phyloP scores from a whole-genome alignment of 1,284 basidiomycete species.

The Ceratobasidium sp. region DNA sequence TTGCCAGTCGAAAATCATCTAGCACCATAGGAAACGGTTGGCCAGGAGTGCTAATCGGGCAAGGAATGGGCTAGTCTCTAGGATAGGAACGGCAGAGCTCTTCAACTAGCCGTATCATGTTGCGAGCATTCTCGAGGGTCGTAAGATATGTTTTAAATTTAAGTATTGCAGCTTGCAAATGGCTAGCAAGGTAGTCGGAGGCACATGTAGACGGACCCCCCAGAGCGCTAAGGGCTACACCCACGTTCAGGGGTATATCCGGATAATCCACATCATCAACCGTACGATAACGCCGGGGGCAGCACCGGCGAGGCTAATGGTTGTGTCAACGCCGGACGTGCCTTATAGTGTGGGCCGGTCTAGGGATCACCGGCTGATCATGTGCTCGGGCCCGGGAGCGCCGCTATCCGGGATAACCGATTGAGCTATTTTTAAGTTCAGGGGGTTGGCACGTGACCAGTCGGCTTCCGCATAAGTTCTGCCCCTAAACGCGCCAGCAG shows the following conservation, averaged over 20 bases:
- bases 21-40: not conserved
- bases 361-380: too few relatives aligned
- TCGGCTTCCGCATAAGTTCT: too few relatives aligned
- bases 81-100: not conserved
- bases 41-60: not conserved
- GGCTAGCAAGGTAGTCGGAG: not conserved
- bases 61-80: not conserved
- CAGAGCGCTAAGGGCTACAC: not conserved
- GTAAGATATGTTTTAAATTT: not conserved
- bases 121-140: not conserved
- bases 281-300: too few relatives aligned
- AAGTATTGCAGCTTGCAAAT: not conserved
- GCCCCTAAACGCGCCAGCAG: too few relatives aligned
- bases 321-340: too few relatives aligned
- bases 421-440: too few relatives aligned
- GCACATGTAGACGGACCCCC: not conserved
- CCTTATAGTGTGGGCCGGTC: too few relatives aligned
- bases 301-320: too few relatives aligned
- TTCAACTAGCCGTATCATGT: not conserved
- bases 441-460: too few relatives aligned
- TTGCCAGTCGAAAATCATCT: conserved; percentile 13
- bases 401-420: too few relatives aligned
- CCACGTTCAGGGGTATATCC: not conserved
- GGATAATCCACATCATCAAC: conserved; percentile 48
- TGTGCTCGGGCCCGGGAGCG: too few relatives aligned